Percentiles rank a stretch among this genome's conserved stretches.
These are phyloP conservation scores for Mortierella sp. DNA, from an alignment of 371 early-diverging fungal species.

Conservation along the genomic window DNA sequence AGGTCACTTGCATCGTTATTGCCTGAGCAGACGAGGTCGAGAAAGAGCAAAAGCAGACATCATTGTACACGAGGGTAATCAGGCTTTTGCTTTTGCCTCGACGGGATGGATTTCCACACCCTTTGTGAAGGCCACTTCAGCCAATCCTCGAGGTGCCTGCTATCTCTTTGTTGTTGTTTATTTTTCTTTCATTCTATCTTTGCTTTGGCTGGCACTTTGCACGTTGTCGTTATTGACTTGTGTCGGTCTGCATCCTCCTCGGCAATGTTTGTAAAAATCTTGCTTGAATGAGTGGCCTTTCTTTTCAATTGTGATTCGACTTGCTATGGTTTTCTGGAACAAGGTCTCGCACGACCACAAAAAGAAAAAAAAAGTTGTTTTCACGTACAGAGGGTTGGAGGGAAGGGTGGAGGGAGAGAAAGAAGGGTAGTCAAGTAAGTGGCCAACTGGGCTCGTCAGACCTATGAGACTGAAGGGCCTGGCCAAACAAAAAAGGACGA, in stretches of 20 bases:
- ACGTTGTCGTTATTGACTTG: neutral
- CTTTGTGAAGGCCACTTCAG: neutral
- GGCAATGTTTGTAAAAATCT: neutral
- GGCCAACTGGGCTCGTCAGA: constrained; percentile 3
- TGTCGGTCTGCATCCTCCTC: too few species aligned
- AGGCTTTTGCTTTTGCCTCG: neutral
- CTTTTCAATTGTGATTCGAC: neutral
- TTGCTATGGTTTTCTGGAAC: constrained; percentile 16
- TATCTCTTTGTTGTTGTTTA: constrained; percentile 1
- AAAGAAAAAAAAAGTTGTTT: neutral
- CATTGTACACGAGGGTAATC: neutral
- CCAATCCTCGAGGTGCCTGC: neutral
- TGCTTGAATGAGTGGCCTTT: neutral
- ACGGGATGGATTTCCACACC: neutral
- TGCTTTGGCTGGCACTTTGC: neutral
- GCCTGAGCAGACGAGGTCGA: neutral
- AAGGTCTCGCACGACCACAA: constrained; percentile 7
- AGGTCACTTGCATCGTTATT: neutral
- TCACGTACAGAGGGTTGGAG: constrained; percentile 5
- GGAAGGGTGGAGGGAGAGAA: neutral
- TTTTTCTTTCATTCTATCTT: neutral
- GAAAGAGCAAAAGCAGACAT: neutral
- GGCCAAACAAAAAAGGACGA: neutral
- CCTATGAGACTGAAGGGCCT: constrained; percentile 2
- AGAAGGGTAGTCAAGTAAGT: neutral